Base-by-base conservation (phyloP, 768 basidiomycete species). In the Lactarius sanguifluus region DNA sequence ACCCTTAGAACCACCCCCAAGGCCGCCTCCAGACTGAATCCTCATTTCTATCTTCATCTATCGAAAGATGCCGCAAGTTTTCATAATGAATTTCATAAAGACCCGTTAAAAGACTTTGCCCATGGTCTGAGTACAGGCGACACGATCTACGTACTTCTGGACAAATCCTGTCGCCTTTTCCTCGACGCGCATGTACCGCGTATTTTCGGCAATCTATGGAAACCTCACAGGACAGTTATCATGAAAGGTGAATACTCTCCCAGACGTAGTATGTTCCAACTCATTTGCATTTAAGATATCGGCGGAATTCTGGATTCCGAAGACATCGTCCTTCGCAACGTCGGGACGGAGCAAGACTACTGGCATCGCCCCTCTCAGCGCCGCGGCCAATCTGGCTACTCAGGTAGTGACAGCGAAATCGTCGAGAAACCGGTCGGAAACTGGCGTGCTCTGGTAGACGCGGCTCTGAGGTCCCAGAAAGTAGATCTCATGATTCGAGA, bases 161-260 rank as follows among this genome's bases (percentile, higher is more conserved):
- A 62, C 38, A 52, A 55, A 40, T 36, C 36, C 50, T 54, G 34
- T 18, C 61, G 50, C 23, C 36, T 62, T 25, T 55, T 38, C 28
- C 36, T 62, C 32, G 36, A 62, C 20, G 50, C 5, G 13, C 32
- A 45, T 13, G n/a, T 36, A 23, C 52, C 23, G 25, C 50, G 61
- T 2, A 25, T 28, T 25, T 62, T 62, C 25, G 64, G 64, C 8
- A 65, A 65, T 23, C 2, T 65, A 18, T 65, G 64, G 64, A 54
- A 55, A 28, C 64, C 64, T 18, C 13, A 34, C 6, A 3, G 43
- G 38, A 55, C 28, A 16, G 36, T 65, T 40, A 65, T 65, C 38
- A 40, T 65, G 47, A 65, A 65, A 54, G 61, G 61, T 62, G 38
- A 36, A 20, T 54, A 20, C 15, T 15, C 30, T 25, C 15, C 10